Conservation (phyloP, 202 grass and related monocot species). For the Schoenoplectus tabernaemontani region DNA sequence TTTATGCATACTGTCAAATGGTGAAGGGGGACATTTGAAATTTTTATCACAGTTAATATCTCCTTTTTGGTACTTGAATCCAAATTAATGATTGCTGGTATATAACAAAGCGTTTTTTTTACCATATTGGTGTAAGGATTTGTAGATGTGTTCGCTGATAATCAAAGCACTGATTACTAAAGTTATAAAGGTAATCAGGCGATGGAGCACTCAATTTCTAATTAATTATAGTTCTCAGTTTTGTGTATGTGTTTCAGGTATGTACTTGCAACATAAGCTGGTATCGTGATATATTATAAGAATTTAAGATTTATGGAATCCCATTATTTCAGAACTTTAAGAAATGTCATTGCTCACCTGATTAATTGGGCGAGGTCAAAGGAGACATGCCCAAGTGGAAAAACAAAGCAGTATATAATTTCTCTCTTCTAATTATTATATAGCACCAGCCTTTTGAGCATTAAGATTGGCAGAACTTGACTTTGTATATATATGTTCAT, state of each 20-base stretch:
- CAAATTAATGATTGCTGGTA: background rate
- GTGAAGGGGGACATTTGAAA: background rate
- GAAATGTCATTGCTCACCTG: background rate
- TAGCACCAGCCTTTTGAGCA: background rate
- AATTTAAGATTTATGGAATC: background rate
- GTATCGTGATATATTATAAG: background rate
- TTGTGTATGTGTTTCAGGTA: background rate
- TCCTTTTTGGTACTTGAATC: background rate
- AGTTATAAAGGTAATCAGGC: background rate
- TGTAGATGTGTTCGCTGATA: background rate
- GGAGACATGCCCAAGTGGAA: background rate
- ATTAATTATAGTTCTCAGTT: background rate
- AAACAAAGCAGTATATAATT: background rate
- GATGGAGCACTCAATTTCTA: background rate
- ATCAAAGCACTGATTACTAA: conserved; percentile 4
- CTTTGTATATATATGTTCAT: background rate
- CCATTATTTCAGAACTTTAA: background rate
- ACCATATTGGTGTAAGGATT: background rate
- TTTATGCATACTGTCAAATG: background rate
- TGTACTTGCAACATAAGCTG: conserved; percentile 4
- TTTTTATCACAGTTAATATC: background rate
- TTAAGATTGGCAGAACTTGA: background rate
- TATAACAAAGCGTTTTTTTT: background rate
- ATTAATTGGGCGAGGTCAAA: background rate
- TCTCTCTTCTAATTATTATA: background rate